These are phyloP conservation scores for Hysterium pulicare DNA, from an alignment of 2,329 filamentous ascomycete genomes.

Conservation along the genomic window DNA sequence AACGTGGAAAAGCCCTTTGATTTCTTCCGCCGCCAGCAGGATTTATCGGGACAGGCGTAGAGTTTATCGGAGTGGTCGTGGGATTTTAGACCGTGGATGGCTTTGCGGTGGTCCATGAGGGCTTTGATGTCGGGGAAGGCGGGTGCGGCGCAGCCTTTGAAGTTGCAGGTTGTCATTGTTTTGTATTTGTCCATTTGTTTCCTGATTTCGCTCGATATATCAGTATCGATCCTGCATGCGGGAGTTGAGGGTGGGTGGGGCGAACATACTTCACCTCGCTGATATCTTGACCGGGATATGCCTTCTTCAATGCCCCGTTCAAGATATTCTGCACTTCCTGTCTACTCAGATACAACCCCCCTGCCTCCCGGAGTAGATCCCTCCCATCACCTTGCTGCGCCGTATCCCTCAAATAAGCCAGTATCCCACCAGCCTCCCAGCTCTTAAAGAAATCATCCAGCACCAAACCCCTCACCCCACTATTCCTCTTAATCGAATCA, in stretches of 20 bases:
- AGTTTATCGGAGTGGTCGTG: constrained; percentile 16
- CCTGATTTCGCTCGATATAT: not conserved
- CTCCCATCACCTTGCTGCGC: constrained; percentile 3
- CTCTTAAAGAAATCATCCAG: constrained; percentile 16
- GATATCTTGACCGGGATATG: constrained; percentile 14
- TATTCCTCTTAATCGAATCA: constrained; percentile 17
- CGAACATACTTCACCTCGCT: constrained; percentile 10
- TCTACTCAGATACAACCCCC: constrained; percentile 14
- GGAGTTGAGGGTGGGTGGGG: not conserved
- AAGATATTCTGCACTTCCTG: constrained; percentile 19
- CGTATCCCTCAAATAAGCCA: constrained; percentile 17
- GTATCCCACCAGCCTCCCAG: constrained; percentile 18
- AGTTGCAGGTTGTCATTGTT: constrained; percentile 15
- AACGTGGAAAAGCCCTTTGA: constrained; percentile 16
- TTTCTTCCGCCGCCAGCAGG: constrained; percentile 16
- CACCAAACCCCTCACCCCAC: constrained; percentile 12
- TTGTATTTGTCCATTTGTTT: constrained; percentile 20
- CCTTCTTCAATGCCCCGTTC: constrained; percentile 13
- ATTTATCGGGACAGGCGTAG: constrained; percentile 14
- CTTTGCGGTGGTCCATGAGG: constrained; percentile 14
- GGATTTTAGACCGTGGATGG: constrained; percentile 13
- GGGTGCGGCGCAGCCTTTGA: constrained; percentile 15
- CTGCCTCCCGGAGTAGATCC: constrained; percentile 14
- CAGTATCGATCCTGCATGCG: not conserved
- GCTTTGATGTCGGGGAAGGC: constrained; percentile 15